Base-by-base conservation (phyloP, 73 alveolate genomes). In the Paramecium sexaurelia region DNA sequence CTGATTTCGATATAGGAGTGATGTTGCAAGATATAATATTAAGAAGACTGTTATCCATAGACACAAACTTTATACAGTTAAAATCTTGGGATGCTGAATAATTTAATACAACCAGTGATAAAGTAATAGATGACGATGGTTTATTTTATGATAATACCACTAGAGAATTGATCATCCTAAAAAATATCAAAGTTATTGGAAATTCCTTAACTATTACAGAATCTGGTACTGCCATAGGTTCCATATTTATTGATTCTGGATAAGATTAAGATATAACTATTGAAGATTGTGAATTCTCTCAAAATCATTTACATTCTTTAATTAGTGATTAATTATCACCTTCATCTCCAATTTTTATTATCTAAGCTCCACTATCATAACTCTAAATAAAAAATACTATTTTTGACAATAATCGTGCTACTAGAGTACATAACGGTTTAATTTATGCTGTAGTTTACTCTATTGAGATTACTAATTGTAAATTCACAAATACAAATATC, bases 291-390 rank as follows among this genome's bases (percentile, higher is more conserved):
- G 40, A 78, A 17, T 78, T 78, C 55, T 41, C 40, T 17, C 47
- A 45, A 5, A 78, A 78, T 40, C 90, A 78, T 33, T 43, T 78
- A 13, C 90, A 78, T 22, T 41, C 68, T 3, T 78, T 78, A 78
- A 19, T 41, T 78, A 26, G 29, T 78, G 55, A 78, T 41, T 13
- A 22, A 78, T 22, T 78, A 13, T 11, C 6, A 3, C 68, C 73
- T 17, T 37, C 68, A 0, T 22, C 90, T 41, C 68, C 90, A 36
- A n/a, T 45, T 13, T 24, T 78, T 7, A 24, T 41, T 0, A 29
- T 78, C n/a, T 13, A 45, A 22, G 33, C 45, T 43, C 90, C 90
- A 9, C 32, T 78, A 9, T 22, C 75, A 2, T 20, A 1, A n/a
- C 27, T 78, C n/a, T 1, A 2, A 8, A 41, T 78, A 3, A 41